Percentiles rank a stretch among this genome's conserved stretches.
These are phyloP conservation scores for Brassica nigra DNA, from an alignment of 345 rosid genomes.

Conservation along the genomic window DNA sequence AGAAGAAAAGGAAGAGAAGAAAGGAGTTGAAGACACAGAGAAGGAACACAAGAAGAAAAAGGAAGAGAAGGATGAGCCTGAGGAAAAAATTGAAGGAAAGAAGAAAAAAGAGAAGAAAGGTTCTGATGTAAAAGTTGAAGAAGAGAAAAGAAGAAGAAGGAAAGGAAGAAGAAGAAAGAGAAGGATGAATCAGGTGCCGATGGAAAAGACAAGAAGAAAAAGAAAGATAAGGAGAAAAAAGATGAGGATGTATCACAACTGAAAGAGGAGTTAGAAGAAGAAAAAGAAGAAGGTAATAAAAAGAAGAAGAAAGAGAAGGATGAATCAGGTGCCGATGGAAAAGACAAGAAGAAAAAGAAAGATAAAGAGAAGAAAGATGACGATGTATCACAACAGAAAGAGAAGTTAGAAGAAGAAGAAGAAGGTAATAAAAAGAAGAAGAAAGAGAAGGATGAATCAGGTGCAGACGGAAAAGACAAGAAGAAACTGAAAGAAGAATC, in stretches of 20 bases:
- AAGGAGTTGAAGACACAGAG: background rate
- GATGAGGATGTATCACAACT: slow-evolving; percentile 21
- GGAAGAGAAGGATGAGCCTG: slow-evolving; percentile 7
- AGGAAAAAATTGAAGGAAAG: background rate
- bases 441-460: background rate
- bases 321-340: background rate
- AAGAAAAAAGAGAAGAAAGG: background rate
- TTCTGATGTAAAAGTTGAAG: background rate
- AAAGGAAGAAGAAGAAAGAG: background rate
- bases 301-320: slow-evolving; percentile 4
- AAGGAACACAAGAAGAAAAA: background rate
- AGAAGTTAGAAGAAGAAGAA: slow-evolving; percentile 9
- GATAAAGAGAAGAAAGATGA: slow-evolving; percentile 24
- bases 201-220: slow-evolving; percentile 10
- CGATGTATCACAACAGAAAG: background rate
- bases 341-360: slow-evolving; percentile 4
- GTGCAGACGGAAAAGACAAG: background rate
- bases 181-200: slow-evolving; percentile 1
- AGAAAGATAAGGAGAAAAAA: slow-evolving; percentile 44
- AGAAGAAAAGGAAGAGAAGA: background rate
- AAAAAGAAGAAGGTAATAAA: background rate
- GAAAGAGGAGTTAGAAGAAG: slow-evolving; percentile 14
- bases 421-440: slow-evolving; percentile 6
- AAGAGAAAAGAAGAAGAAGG: slow-evolving; percentile 5
- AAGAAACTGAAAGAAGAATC: slow-evolving; percentile 28